Evolutionary conservation across 345 rosid species (phyloP), one percentile per base, ranked within the genome.

Genomic region (Capsella bursapastoris): DNA sequence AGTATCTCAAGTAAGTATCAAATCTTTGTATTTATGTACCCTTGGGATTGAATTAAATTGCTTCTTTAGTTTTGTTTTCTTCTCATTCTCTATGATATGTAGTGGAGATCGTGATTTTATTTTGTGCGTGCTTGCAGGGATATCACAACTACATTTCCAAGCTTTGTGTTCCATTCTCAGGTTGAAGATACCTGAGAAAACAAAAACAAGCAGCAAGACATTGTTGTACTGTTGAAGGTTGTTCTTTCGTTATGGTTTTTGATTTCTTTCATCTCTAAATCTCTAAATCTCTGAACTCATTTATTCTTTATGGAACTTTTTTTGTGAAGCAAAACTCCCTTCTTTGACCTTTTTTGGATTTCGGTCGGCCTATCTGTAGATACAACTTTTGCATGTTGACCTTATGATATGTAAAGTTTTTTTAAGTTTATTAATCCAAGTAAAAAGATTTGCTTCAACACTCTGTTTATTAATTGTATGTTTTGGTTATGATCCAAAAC

Each of bases 151-250:
- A 86, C 98, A 7, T 94, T 94, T 79, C 98, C 98, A 0, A 94
- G 98, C 88, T 94, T 94, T 64, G 98, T 94, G 57, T 94, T 94
- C 80, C 98, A 94, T 72, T 94, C 98, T 7, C 97, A 92, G 82
- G 98, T 94, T 48, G 96, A 91, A 44, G 98, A 94, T 65, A 86
- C 97, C 60, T 91, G 70, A 88, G 1, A 31, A 2, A 8, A 4
- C 11, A 44, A 70, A 29, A 59, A 53, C 55, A 68, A 52, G 27
- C 32, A 50, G 55, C 68, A 67, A 74, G 73, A 67, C 67, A 29
- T n/a, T 69, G 50, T n/a, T 69, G 50, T 69, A 57, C 2, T 43
- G 64, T 56, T 56, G 56, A 29, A 56, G 55, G 44, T 6, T 57
- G 52, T 41, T 56, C 4, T 53, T 68, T 52, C 31, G 69, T 48